Evolutionary conservation across 2,329 filamentous ascomycete genomes (phyloP).

Genomic region (Talaromyces sp.): DNA sequence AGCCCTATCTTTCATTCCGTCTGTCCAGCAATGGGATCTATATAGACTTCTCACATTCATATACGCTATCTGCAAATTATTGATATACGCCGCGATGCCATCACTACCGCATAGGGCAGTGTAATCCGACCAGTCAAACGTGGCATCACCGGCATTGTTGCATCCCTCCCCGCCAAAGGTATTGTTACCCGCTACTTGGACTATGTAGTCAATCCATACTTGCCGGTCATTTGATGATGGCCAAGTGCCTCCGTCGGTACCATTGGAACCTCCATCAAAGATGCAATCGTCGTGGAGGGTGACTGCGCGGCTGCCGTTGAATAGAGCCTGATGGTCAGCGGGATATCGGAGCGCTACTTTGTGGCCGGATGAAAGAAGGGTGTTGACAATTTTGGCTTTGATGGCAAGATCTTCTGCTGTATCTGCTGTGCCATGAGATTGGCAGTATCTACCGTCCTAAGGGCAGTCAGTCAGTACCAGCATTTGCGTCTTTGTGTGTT

Average conservation of each 20-base stretch:
- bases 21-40: neutral
- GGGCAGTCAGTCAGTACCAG: neutral
- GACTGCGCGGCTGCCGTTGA: conserved; percentile 4
- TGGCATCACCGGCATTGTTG: conserved; percentile 7
- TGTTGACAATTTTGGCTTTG: conserved; percentile 2
- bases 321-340: conserved; percentile 8
- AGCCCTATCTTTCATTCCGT: no score
- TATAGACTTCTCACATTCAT: conserved; percentile 4
- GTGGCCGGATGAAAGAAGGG: conserved; percentile 1
- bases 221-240: neutral
- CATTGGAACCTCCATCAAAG: conserved; percentile 8
- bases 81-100: conserved; percentile 8
- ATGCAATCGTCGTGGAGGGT: conserved; percentile 12
- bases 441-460: conserved; percentile 12
- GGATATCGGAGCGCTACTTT: conserved; percentile 13
- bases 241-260: conserved; percentile 10
- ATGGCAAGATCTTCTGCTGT: conserved; percentile 6
- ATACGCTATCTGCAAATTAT: conserved; percentile 5
- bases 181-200: conserved; percentile 5
- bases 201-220: conserved; percentile 9
- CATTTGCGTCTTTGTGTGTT: neutral
- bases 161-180: conserved; percentile 12
- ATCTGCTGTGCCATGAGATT: conserved; percentile 3
- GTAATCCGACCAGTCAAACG: conserved; percentile 6
- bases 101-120: conserved; percentile 8